A percentile compares a stretch with the other conserved stretches of the same genome.
phyloP scores from a whole-genome alignment of 2,329 filamentous ascomycete species.

The Diaporthe sp. region DNA sequence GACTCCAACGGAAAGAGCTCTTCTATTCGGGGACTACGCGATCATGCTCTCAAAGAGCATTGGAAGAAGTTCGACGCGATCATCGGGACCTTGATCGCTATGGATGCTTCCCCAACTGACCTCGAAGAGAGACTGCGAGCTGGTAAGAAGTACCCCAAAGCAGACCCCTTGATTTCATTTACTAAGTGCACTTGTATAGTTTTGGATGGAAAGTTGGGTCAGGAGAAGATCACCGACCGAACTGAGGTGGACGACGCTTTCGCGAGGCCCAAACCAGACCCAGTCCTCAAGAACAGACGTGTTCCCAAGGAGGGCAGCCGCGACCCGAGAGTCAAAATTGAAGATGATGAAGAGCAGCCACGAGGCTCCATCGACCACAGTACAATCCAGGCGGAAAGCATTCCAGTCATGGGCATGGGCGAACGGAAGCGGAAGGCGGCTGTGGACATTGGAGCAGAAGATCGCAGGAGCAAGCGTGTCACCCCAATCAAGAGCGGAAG shows the following conservation, averaged over 20 bases:
- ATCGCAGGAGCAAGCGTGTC: not conserved
- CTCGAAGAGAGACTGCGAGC: not conserved
- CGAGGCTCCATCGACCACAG: too few species aligned
- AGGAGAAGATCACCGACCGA: not conserved
- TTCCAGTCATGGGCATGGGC: not conserved
- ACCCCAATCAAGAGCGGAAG: not conserved
- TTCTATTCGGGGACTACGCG: not conserved
- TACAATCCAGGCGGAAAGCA: too few species aligned
- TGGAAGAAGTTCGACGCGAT: not conserved
- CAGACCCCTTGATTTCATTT: not conserved
- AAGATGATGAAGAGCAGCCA: not conserved
- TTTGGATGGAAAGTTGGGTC: not conserved
- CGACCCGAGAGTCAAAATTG: not conserved
- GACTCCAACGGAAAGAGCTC: not conserved
- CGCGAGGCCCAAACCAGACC: too few species aligned
- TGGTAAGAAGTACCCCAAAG: not conserved
- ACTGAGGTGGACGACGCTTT: not conserved
- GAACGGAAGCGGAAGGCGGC: not conserved
- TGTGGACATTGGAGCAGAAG: not conserved
- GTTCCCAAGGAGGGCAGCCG: not conserved
- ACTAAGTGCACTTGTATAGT: not conserved
- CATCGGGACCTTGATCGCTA: not conserved
- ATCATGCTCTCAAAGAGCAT: not conserved
- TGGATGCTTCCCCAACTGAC: not conserved
- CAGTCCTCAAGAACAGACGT: not conserved